Base-by-base conservation (phyloP, 1,284 basidiomycete genomes). In the Termitomyces sp. region DNA sequence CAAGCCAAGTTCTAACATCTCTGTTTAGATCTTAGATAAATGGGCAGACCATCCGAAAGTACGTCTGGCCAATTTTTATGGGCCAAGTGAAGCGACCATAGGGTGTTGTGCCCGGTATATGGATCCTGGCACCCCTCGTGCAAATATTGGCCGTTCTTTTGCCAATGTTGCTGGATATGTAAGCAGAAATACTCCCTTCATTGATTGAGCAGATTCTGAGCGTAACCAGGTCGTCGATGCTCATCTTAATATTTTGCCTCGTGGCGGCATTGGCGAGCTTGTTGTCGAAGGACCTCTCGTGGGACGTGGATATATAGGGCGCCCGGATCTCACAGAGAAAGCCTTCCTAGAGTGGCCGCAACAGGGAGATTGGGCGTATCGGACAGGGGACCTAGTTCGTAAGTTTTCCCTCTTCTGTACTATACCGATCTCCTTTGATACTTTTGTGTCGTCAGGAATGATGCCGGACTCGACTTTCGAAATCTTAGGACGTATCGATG, bases 401-500 rank as follows among this genome's bases (percentile, higher is more conserved):
- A 53, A 58, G 67, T 68, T 41, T 21, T 31, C 16, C 19, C 31
- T 39, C 18, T n/a, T 44, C 14, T 39, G 8, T 2, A 30, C 14
- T 43, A 49, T 49, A 26, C 35, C 43, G 13, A 24, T 40, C 6
- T 44, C 21, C 8, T 9, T 18, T 40, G 16, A 52, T 16, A 31
- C n/a, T 5, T 8, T 43, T n/a, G n/a, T 34, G 9, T 28, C 30
- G 33, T 9, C 31, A 71, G 70, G 79, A 42, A 79, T 81, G 75
- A 75, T 78, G 67, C 75, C 77, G 1, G 77, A 81, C 55, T 68
- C 66, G n/a, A 73, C 74, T 5, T 60, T 81, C 19, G 75, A 80
- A 57, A 79, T 81, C 48, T 64, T 78, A 26, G 80, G 79, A n/a
- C 72, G 79, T 19, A 76, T 78, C 40, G 80, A 81, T 56, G 74